Base-by-base conservation (phyloP, 1,284 basidiomycete species). In the Papiliotrema fonsecae region DNA sequence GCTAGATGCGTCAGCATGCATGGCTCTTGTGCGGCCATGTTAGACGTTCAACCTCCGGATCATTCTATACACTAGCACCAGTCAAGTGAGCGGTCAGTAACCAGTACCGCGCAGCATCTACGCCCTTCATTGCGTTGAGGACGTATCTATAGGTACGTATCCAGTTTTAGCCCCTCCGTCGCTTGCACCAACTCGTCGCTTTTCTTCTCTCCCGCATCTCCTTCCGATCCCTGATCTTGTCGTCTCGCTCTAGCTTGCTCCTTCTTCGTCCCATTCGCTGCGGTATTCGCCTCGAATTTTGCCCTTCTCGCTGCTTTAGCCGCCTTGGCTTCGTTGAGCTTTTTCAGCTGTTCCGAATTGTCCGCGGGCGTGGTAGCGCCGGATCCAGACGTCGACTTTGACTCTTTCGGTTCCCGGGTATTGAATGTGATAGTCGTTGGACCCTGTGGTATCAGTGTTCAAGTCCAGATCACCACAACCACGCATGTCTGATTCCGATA, bases 361-460 rank as follows among this genome's bases (percentile, higher is more conserved):
- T 45, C 43, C 26, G 22, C n/a, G 9, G 43, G 43, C n/a, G 31
- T 35, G n/a, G 43, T 11, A 5, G 31, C 21, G 10, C 34, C 34
- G 22, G 43, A 37, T 6, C 30, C 27, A 9, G 45, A 37, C 21
- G 45, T 14, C 25, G 36, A 31, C 26, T 37, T 41, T 26, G 25
- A 13, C 24, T 18, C 24, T 16, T 27, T 44, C n/a, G 32, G 21
- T 25, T 40, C 30, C n/a, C 31, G 22, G 3, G 46, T 39, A 28
- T 47, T 35, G n/a, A 65, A 52, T 13, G 62, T 45, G 31, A 65
- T 57, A 1, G 62, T 65, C 11, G 61, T 54, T 13, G 62, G 62
- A 3, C 62, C 62, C 62, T 64, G 25, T 21, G 18, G 19, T 21
- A 36, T 22, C 22, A 11, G 26, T 13, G 22, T 18, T n/a, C 7